Conservation (phyloP, 2,329 filamentous ascomycete species). For the Penicillium expansum region DNA sequence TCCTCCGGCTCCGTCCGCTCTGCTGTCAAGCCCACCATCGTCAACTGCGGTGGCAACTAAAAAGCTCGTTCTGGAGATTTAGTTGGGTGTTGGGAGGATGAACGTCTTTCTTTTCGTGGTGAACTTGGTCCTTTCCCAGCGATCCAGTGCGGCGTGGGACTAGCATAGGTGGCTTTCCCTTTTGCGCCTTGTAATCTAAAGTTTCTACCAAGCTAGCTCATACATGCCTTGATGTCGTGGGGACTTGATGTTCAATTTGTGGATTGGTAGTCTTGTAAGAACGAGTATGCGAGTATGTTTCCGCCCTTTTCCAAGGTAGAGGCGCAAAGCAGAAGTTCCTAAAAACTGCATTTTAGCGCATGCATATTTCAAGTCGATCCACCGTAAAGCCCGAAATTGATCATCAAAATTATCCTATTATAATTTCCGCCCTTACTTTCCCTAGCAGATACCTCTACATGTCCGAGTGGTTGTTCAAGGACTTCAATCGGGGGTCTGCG, state of each 20-base stretch:
- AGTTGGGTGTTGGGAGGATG: constrained; percentile 7
- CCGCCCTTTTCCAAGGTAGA: not conserved
- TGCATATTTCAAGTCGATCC: not conserved
- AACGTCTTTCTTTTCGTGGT: constrained; percentile 9
- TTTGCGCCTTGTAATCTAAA: constrained; percentile 30
- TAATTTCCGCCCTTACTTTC: no score
- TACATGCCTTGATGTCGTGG: constrained; percentile 3
- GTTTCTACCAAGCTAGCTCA: constrained; percentile 21
- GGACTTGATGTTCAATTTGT: not conserved
- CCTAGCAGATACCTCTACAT: not conserved
- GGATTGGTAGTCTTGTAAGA: not conserved
- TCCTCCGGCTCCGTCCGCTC: constrained; percentile 52
- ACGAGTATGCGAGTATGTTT: not conserved
- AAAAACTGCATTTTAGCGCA: not conserved
- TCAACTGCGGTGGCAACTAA: constrained; percentile 50
- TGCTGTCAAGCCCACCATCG: constrained; percentile 55
- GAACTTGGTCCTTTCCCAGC: not conserved
- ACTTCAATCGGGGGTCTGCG: not conserved
- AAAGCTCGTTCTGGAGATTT: constrained; percentile 16
- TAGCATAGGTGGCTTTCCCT: constrained; percentile 10
- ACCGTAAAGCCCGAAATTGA: not conserved
- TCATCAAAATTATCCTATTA: not conserved
- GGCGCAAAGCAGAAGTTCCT: not conserved
- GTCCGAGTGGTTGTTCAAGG: not conserved
- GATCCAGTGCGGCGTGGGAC: constrained; percentile 2